Evolutionary conservation across 2,329 filamentous ascomycete species (phyloP), one percentile per base, ranked within the genome.

Genomic region (Phaeosphaeriaceae sp.): DNA sequence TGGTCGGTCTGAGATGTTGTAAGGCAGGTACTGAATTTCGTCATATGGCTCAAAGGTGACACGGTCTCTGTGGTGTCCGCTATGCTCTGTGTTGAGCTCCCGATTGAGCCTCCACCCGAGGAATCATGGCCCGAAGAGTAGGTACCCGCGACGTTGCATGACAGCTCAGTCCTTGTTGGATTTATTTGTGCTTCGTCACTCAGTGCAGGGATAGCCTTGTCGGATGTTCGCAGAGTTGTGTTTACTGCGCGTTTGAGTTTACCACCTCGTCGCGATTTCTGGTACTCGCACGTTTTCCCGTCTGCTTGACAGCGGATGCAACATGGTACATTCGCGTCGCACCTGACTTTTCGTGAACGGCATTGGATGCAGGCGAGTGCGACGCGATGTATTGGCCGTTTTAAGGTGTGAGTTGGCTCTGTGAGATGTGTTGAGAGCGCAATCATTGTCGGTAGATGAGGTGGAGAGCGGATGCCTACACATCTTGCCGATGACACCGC

Each of bases 351-450:
- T 9, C 63, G 56, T 19, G 55, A 56, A 9, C 65, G 58, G 52
- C 67, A 69, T 57, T 65, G 65, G 11, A 68, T 58, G 51, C 67
- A 69, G 25, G 65, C 65, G 5, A 69, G 57, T 24, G 62, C 55
- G 31, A 66, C 66, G 7, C 66, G 61, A 11, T 56, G 62, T 22
- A 63, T 58, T 7, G 53, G 36, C 11, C 49, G 53, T 31, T 51
- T 61, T 24, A 15, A n/a, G 5, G 31, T 25, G n/a, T 51, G 45
- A n/a, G 36, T 17, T n/a, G 36, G 36, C 15, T n/a, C 9, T 48
- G 15, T 7, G 9, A 25, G 13, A 19, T 15, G 27, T 9, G 45
- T 27, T 21, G 44, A 46, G 11, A 25, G 10, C 19, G 20, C 24
- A 15, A 27, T 48, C 27, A 27, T 24, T 19, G 27, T n/a, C 15